Evolutionary conservation across 2,329 filamentous ascomycete species (phyloP), one percentile per base, ranked within the genome.

Genomic region (Xylariaceae sp.): DNA sequence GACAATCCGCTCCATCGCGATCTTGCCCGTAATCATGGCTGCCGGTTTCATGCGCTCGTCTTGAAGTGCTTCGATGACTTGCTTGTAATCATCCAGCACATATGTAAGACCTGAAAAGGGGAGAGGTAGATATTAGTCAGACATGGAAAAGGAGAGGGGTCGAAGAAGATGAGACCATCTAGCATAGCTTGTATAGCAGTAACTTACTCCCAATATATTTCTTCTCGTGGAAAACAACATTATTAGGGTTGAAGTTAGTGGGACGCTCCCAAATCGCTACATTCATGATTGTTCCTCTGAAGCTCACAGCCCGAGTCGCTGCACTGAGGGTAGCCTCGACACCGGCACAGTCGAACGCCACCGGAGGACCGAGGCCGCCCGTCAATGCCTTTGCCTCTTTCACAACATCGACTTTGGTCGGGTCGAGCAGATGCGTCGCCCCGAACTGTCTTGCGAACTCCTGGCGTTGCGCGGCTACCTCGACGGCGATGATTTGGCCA

Each of bases 221-320:
- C 23, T 75, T 72, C 58, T 82, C 77, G 6, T 68, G 68, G 42
- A 75, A 73, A 5, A 79, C 69, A 22, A 81, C 53, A 53, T 73
- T 69, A 52, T 79, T 80, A 1, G 76, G 72, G 23, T 75, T 66
- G 41, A 83, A 73, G 0, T 70, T 67, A 4, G 80, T 69, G 6
- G 67, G 66, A 42, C 72, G 77, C 55, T 82, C 79, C 78, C 79
- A 84, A 3, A 85, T 77, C 0, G 81, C 79, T n/a, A 85, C 72
- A 49, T 85, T 85, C 2, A 85, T 72, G 0, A 85, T 69, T 0
- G 76, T 77, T 0, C 80, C 82, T 27, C 75, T 68, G 0, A 71
- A 68, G 39, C 72, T 68, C 3, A 80, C 73, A 0, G 74, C 69
- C 17, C 69, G 61, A 33, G 72, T 77, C 54, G 64, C 78, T 53